A percentile compares a stretch with the other conserved stretches of the same genome.
These are phyloP conservation scores for Penicillium herquei DNA, from an alignment of 495 filamentous ascomycete genomes.

Conservation along the genomic window DNA sequence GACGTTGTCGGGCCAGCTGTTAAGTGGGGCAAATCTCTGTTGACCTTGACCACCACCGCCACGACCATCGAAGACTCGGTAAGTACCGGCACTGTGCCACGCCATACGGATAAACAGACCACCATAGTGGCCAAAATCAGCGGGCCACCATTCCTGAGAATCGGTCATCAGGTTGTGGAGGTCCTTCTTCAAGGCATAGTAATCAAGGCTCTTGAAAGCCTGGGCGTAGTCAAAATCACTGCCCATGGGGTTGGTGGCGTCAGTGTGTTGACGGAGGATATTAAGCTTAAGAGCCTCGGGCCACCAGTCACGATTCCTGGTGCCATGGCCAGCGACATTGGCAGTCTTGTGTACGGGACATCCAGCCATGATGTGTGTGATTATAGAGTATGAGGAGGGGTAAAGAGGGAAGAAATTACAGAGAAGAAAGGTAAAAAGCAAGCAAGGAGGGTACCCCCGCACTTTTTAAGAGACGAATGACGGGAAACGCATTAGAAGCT, in stretches of 20 bases:
- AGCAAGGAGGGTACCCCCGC: slow-evolving; percentile 12
- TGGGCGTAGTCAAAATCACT: slow-evolving; percentile 65
- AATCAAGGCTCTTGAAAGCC: slow-evolving; percentile 70
- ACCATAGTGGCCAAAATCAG: slow-evolving; percentile 75
- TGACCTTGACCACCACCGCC: slow-evolving; percentile 69
- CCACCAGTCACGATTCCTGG: slow-evolving; percentile 68
- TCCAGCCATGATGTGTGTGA: slow-evolving; percentile 27
- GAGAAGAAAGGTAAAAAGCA: background rate
- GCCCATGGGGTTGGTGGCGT: slow-evolving; percentile 55
- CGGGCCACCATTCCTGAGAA: slow-evolving; percentile 75
- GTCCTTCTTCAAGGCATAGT: slow-evolving; percentile 69
- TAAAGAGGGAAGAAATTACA: background rate
- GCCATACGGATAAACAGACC: slow-evolving; percentile 76
- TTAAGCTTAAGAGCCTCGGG: slow-evolving; percentile 60
- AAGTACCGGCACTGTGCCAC: slow-evolving; percentile 74
- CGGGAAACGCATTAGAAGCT: slow-evolving; percentile 12
- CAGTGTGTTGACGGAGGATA: slow-evolving; percentile 69
- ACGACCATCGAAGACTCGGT: slow-evolving; percentile 68
- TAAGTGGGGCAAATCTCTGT: slow-evolving; percentile 73
- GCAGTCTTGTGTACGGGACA: slow-evolving; percentile 49
- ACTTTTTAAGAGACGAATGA: slow-evolving; percentile 18
- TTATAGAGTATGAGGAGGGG: background rate
- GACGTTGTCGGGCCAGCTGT: slow-evolving; percentile 79
- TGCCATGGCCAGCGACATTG: slow-evolving; percentile 62
- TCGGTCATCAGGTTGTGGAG: slow-evolving; percentile 65